Evolutionary conservation across 225 moss, liverwort and hornwort genomes (phyloP).

Genomic region (Bryoerythrophyllum caledonicum): DNA sequence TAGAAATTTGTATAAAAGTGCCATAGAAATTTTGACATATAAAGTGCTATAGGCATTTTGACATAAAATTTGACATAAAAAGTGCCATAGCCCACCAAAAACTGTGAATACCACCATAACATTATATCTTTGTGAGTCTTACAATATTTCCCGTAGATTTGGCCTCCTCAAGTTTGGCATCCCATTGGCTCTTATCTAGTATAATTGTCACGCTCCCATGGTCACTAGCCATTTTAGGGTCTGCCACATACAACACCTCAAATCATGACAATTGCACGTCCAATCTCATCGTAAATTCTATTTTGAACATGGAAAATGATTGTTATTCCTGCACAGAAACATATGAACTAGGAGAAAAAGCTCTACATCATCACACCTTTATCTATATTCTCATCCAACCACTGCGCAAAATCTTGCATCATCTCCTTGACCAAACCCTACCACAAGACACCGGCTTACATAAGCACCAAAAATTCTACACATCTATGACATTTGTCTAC

Average conservation of each 20-base stretch:
- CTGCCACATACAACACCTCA: not conserved
- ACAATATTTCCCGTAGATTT: slow-evolving; percentile 48
- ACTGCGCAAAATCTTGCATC: slow-evolving; percentile 37
- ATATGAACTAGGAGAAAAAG: not conserved
- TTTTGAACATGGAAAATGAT: not conserved
- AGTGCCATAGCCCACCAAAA: too few species aligned
- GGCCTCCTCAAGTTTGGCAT: slow-evolving; percentile 69
- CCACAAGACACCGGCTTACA: not conserved
- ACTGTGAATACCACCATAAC: too few species aligned
- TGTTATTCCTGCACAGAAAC: not conserved
- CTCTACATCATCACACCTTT: slow-evolving; percentile 28
- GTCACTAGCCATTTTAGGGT: slow-evolving; percentile 42
- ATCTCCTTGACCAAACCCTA: slow-evolving; percentile 46
- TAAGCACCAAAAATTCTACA: not conserved
- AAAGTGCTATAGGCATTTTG: too few species aligned
- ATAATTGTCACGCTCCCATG: slow-evolving; percentile 55
- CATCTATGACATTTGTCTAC: too few species aligned
- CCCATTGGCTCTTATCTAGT: slow-evolving; percentile 45
- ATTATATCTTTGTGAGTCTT: not conserved
- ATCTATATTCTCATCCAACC: slow-evolving; percentile 38
- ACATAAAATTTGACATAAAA: too few species aligned
- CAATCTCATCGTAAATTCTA: not conserved
- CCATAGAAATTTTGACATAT: too few species aligned
- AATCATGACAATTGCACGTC: not conserved
- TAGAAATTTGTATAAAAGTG: too few species aligned